These are phyloP conservation scores for Wickerhamomyces tratensis DNA, from an alignment of 805 yeast species.

Conservation along the genomic window DNA sequence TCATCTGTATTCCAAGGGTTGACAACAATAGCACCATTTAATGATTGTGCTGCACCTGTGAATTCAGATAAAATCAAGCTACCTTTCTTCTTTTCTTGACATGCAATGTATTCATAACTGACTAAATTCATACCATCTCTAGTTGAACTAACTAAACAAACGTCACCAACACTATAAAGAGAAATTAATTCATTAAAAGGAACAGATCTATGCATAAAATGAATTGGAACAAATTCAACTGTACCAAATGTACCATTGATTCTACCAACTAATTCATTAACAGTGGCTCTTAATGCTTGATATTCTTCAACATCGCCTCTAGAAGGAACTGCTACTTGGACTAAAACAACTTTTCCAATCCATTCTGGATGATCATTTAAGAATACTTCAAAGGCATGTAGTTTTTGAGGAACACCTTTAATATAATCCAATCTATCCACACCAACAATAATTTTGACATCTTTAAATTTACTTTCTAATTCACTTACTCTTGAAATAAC, in stretches of 20 bases:
- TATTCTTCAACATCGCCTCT: constrained; percentile 98
- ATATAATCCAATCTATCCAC: constrained; percentile 95
- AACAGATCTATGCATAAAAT: constrained; percentile 87
- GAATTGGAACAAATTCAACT: constrained; percentile 95
- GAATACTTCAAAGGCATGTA: constrained; percentile 93
- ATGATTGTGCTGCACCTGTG: constrained; percentile 98
- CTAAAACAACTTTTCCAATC: constrained; percentile 93
- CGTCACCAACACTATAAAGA: constrained; percentile 77
- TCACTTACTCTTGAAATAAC: constrained; percentile 61
- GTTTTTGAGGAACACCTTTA: constrained; percentile 96
- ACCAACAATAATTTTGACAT: constrained; percentile 84
- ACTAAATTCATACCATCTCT: constrained; percentile 99
- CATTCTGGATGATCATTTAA: constrained; percentile 92
- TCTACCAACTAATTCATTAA: constrained; percentile 92
- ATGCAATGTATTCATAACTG: constrained; percentile 92
- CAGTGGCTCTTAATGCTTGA: constrained; percentile 85
- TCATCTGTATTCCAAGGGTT: constrained; percentile 99
- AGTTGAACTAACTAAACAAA: constrained; percentile 87
- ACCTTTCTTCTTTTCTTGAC: constrained; percentile 82
- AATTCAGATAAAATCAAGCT: constrained; percentile 85
- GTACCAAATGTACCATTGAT: constrained; percentile 96
- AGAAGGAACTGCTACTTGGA: constrained; percentile 96
- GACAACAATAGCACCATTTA: constrained; percentile 88
- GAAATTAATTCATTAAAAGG: constrained; percentile 89
- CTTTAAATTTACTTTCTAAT: constrained; percentile 58